phyloP scores from a whole-genome alignment of 169 alveolate species.

The Plasmodium cynomolgi region DNA sequence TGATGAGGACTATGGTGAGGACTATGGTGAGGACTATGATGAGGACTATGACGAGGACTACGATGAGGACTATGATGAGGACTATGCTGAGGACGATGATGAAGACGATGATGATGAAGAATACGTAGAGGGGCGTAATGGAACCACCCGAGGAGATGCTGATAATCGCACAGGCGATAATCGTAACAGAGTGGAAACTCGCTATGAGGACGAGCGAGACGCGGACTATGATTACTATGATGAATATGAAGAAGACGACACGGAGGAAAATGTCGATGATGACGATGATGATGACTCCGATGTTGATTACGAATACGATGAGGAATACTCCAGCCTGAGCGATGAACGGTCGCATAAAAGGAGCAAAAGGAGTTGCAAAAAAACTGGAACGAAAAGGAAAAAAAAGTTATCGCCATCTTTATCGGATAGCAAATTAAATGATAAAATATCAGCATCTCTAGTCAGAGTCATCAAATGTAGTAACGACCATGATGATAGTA shows the following conservation, averaged over 20 bases:
- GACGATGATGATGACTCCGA: neutral
- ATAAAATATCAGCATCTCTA: neutral
- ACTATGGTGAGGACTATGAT: neutral
- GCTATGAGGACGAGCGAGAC: neutral
- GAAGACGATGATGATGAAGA: neutral
- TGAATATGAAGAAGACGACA: neutral
- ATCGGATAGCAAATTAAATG: neutral
- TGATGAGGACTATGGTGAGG: neutral
- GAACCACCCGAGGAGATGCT: neutral
- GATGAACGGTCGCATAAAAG: neutral
- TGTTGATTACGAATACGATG: neutral
- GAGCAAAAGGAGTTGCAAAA: neutral
- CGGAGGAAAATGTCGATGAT: neutral
- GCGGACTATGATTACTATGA: neutral
- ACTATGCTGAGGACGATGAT: neutral
- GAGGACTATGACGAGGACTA: neutral
- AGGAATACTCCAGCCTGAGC: neutral
- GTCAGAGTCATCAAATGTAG: conserved; percentile 5
- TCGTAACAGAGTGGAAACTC: neutral
- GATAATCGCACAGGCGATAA: neutral
- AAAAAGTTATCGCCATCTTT: neutral
- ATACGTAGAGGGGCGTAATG: neutral
- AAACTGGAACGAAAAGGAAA: neutral
- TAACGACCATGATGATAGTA: conserved; percentile 15
- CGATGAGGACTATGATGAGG: neutral